Evolutionary conservation across 495 filamentous ascomycete species (phyloP).

Genomic region (Amniculicola lignicola): DNA sequence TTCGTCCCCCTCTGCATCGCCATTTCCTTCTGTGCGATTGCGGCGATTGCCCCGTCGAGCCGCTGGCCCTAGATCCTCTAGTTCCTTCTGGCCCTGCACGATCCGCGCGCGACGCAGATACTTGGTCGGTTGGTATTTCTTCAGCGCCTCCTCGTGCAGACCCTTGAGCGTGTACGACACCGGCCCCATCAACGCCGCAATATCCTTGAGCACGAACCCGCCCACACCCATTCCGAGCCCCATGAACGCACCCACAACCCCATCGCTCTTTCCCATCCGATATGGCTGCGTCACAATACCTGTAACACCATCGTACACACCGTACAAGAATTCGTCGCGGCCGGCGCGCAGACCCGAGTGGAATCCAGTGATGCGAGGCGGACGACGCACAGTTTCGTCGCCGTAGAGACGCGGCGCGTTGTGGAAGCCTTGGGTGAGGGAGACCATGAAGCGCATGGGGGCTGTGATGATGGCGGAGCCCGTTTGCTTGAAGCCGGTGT

Average conservation of each 20-base stretch:
- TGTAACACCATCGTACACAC: conserved; percentile 70
- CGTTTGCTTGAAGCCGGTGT: conserved; percentile 37
- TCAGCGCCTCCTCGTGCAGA: conserved; percentile 44
- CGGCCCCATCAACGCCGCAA: conserved; percentile 61
- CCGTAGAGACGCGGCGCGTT: conserved; percentile 68
- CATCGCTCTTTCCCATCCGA: conserved; percentile 58
- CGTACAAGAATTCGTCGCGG: conserved; percentile 63
- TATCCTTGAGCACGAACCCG: conserved; percentile 68
- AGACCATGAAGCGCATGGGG: conserved; percentile 67
- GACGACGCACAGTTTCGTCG: conserved; percentile 48
- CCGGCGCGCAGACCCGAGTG: conserved; percentile 65
- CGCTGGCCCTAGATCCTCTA: conserved; percentile 14
- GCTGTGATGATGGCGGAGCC: conserved; percentile 37
- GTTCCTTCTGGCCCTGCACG: conserved; percentile 35
- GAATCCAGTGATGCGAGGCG: conserved; percentile 63
- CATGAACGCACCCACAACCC: conserved; percentile 57
- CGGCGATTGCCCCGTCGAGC: not conserved
- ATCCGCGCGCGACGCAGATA: conserved; percentile 34
- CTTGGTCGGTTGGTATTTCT: conserved; percentile 31
- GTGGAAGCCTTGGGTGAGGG: conserved; percentile 76
- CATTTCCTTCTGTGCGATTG: not conserved
- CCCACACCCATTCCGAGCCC: conserved; percentile 74
- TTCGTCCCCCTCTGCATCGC: not conserved
- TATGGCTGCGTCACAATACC: conserved; percentile 66
- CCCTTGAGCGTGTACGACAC: conserved; percentile 67